Base-by-base conservation (phyloP, 2,329 filamentous ascomycete species). In the Colletotrichum eremochloae region DNA sequence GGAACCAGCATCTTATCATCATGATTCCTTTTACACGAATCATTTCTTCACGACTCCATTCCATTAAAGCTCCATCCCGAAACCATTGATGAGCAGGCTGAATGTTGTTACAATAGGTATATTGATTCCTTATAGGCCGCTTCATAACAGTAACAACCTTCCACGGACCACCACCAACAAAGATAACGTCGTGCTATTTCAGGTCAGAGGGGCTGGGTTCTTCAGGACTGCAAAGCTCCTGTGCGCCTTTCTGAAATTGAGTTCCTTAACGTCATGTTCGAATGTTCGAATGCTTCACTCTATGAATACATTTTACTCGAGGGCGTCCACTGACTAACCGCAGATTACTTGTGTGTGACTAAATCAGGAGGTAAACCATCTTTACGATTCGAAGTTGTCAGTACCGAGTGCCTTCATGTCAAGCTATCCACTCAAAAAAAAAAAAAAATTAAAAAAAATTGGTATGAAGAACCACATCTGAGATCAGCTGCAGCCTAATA, bases 121-220 rank as follows among this genome's bases (percentile, higher is more conserved):
- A 24, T 24, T 24, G 24, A 24, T 24, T 24, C 24, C 24, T 24
- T 24, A 24, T 24, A 24, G 1, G 24, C 24, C 24, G 24, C 24
- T 24, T 24, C 24, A 24, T 24, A 24, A 24, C 24, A 24, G 24
- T 24, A 24, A 24, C 24, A 24, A 24, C 24, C 24, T 24, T 72
- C 86, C 82, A 65, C 87, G 84, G 0, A 85, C 84, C 0, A 84
- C 85, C 5, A 85, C 84, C 0, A 84, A 85, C 5, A 87, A 75
- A 14, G 3, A 4, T 8, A 11, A 48, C n/a, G 44, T 9, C 11
- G 44, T n/a, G 20, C 18, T n/a, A 8, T 20, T n/a, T 1, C 2
- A n/a, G 44, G n/a, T 48, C 2, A 20, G 15, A 46, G 42, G 6
- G 18, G 42, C 18, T n/a, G 42, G 9, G 6, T 46, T 9, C 2